These are phyloP conservation scores for Annulohypoxylon maeteangense DNA, from an alignment of 495 filamentous ascomycete genomes.

Conservation along the genomic window DNA sequence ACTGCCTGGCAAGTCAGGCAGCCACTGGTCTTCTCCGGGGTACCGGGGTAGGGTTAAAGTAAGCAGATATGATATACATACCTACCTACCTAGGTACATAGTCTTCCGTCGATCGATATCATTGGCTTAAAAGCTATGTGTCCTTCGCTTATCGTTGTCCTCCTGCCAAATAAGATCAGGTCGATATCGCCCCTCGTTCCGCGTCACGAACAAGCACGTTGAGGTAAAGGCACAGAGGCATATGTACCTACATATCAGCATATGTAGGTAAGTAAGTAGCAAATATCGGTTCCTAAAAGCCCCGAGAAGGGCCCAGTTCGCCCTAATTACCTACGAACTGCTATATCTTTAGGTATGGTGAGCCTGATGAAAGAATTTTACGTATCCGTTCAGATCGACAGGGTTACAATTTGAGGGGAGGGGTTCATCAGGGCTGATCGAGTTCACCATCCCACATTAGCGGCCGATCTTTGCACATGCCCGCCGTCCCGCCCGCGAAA, in stretches of 20 bases:
- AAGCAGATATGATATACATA: slow-evolving; percentile 18
- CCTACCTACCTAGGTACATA: too few species aligned
- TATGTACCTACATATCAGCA: too few species aligned
- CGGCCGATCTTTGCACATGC: slow-evolving; percentile 43
- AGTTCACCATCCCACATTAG: slow-evolving; percentile 24
- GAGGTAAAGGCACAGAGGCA: neutral
- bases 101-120: neutral
- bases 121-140: slow-evolving; percentile 13
- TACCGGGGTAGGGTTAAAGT: slow-evolving; percentile 28
- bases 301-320: neutral
- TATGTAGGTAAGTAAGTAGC: too few species aligned
- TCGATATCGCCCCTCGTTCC: slow-evolving; percentile 8
- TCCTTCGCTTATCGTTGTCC: slow-evolving; percentile 35
- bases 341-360: neutral
- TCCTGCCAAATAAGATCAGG: slow-evolving; percentile 34
- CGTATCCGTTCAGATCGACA: slow-evolving; percentile 6
- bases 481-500: slow-evolving; percentile 22
- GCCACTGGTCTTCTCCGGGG: slow-evolving; percentile 33
- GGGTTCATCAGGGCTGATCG: slow-evolving; percentile 37
- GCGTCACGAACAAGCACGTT: slow-evolving; percentile 2
- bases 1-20: slow-evolving; percentile 13
- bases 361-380: slow-evolving; percentile 18
- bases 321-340: neutral
- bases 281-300: slow-evolving; percentile 17
- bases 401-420: slow-evolving; percentile 35